Base-by-base conservation (phyloP, 73 alveolate genomes). In the Breviolum minutum region DNA sequence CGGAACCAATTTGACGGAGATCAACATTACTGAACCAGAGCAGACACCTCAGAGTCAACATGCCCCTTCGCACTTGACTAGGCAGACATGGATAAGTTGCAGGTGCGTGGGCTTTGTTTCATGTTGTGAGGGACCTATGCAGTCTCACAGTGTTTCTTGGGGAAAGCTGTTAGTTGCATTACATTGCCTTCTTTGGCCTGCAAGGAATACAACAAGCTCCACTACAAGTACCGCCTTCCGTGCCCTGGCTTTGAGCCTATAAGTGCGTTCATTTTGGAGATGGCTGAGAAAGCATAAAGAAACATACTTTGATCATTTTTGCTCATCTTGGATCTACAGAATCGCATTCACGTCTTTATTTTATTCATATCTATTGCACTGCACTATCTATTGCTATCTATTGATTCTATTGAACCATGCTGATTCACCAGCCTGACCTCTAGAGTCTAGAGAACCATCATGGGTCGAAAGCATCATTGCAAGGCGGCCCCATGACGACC, bases 1-100 rank as follows among this genome's bases (percentile, higher is more conserved):
- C 61, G 97, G 97, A 54, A 70, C 80, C 81, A 92, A 92, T 80
- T 6, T 60, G 97, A 92, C 97, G 24, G 97, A 92, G 90, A 92
- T 92, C 97, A 92, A 92, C 90, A 92, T 92, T 26, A 92, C 97
- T 17, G 68, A 40, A 40, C 97, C 97, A 8, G 73, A 61, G 90
- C 29, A 63, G 87, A 90, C 22, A 63, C 48, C 68, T 30, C 96
- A 54, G 74, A 5, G 48, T 83, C 68, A 16, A 6, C 26, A 24
- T 27, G 87, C n/a, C n/a, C 2, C 54, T 40, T 40, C 54, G 54
- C 5, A 40, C 54, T 40, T 71, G 82, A 13, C 30, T 13, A 32
- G 82, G 30, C 48, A 19, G 82, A 22, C 13, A 19, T 71, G 82
- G 54, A 40, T 40, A 40, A 40, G 54, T 40, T 40, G 54, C 54